Evolutionary conservation across 495 filamentous ascomycete species (phyloP).

Genomic region (Talaromyces thailandensis): DNA sequence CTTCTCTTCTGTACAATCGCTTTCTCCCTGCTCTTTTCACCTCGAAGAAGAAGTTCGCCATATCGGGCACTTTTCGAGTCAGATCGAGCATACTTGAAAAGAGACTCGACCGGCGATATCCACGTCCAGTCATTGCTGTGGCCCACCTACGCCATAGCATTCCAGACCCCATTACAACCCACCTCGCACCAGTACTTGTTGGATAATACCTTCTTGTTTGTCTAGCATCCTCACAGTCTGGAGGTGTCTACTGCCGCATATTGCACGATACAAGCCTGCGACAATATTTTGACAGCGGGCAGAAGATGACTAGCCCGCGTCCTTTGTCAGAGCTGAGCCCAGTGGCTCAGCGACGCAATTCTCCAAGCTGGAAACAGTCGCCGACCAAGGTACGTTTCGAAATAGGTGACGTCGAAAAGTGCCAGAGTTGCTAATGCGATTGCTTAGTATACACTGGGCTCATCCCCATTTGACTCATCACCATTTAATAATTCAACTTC

Average conservation of each 20-base stretch:
- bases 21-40: neutral
- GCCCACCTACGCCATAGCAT: constrained; percentile 4
- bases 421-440: constrained; percentile 1
- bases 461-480: constrained; percentile 68
- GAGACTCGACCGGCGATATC: constrained; percentile 9
- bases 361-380: constrained; percentile 64
- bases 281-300: neutral
- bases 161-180: neutral
- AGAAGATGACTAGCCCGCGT: constrained; percentile 32
- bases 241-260: neutral
- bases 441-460: constrained; percentile 20
- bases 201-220: neutral
- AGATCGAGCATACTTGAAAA: constrained; percentile 2
- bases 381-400: constrained; percentile 46
- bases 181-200: neutral
- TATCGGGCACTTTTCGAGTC: neutral
- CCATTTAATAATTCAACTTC: constrained; percentile 59
- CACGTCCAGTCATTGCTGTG: neutral
- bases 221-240: neutral
- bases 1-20: neutral
- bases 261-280: neutral
- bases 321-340: constrained; percentile 49
- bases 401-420: neutral
- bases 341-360: constrained; percentile 55
- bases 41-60: neutral